Evolutionary conservation across 371 early-diverging fungal species (phyloP).

Genomic region (Mortierella sp.): DNA sequence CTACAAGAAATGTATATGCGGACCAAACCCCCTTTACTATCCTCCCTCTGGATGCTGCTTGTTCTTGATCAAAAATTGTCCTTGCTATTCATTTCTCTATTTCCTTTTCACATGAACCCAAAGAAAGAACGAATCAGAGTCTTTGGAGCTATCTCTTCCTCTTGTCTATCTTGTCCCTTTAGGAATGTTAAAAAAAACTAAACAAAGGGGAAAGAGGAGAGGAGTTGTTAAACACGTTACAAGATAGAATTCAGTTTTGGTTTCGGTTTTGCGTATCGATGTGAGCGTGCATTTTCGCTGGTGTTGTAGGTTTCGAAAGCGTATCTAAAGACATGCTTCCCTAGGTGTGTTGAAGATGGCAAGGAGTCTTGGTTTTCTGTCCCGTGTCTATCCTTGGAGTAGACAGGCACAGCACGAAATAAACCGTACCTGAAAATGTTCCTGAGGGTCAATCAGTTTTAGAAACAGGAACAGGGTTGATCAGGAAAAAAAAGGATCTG

Average conservation of each 20-base stretch:
- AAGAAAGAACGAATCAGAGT: constrained; percentile 3
- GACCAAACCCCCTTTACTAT: background rate
- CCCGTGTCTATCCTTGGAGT: background rate
- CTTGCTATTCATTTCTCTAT: background rate
- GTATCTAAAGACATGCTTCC: background rate
- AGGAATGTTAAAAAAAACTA: background rate
- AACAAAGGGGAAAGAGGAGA: background rate
- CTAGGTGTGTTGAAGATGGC: background rate
- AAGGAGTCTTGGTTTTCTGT: background rate
- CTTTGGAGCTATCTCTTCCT: background rate
- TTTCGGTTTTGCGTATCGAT: background rate
- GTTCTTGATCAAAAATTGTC: background rate
- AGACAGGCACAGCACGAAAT: background rate
- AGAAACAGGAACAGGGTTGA: background rate
- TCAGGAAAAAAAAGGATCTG: constrained; percentile 7
- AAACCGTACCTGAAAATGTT: too few relatives aligned
- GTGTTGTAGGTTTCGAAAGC: too few relatives aligned
- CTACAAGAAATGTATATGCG: background rate
- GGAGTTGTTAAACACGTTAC: background rate
- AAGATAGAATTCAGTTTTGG: background rate
- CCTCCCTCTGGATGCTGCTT: background rate
- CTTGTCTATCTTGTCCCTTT: background rate
- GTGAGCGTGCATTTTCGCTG: background rate
- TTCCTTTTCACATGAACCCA: constrained; percentile 1
- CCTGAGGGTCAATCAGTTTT: too few relatives aligned